Evolutionary conservation across 2,329 filamentous ascomycete genomes (phyloP), one percentile per base, ranked within the genome.

Genomic region (Ascochyta koolunga): DNA sequence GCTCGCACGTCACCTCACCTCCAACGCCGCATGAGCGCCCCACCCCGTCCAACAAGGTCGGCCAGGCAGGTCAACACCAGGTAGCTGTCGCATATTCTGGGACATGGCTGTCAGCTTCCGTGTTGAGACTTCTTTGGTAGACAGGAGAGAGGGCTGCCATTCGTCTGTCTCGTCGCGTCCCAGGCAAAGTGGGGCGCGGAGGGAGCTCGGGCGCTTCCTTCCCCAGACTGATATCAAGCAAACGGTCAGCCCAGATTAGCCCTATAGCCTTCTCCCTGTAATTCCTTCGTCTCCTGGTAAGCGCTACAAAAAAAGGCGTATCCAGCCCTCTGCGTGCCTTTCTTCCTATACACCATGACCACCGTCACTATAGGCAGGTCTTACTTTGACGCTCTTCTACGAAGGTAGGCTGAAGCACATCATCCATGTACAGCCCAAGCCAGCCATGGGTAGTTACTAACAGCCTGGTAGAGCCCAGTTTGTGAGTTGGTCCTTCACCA

Each of bases 361-460:
- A 69, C 79, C 60, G 81, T 88, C 44, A 86, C 84, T 9, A 80
- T 88, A 60, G 83, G 84, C 58, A 84, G 81, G 66, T 71, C 75
- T 43, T 84, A 88, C 74, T 84, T 88, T 62, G 82, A 88, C 64
- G 83, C 84, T 52, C 77, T 89, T 40, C 67, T 87, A 47, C 80
- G 82, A 68, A 82, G 84, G 87, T 89, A 74, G n/a, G n/a, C n/a
- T n/a, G n/a, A n/a, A 77, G 81, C 71, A 19, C 5, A 31, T 35
- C 13, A 6, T 11, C 22, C 1, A 29, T 4, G n/a, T 7, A 5
- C 7, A 18, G 19, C n/a, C 21, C 11, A 19, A n/a, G 5, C 4
- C 13, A 32, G 4, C 15, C 4, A n/a, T 25, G 22, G 8, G 19
- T 49, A 38, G 48, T 57, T 67, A 63, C 67, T 73, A 49, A 73